Conservation (phyloP, 306 rosid genomes). For the Styphnolobium japonicum region DNA sequence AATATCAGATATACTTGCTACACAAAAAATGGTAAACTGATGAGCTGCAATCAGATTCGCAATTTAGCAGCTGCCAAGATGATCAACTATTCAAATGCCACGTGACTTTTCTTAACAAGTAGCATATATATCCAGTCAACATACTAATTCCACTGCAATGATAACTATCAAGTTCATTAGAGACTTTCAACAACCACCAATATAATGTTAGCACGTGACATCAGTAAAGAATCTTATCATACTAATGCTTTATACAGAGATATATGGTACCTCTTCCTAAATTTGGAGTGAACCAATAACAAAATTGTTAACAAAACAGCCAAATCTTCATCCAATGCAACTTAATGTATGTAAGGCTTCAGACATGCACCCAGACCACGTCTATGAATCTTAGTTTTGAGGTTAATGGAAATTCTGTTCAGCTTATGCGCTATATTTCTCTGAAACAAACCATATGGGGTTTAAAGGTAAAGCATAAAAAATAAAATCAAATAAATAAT, state of each 20-base stretch:
- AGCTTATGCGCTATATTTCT: not conserved
- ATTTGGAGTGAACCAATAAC: not conserved
- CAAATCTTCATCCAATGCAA: not conserved
- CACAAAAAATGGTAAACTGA: not conserved
- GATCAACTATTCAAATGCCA: not conserved
- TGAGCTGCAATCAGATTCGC: not conserved
- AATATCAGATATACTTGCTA: not conserved
- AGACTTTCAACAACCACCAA: not conserved
- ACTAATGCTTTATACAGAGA: not conserved
- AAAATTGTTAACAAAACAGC: not conserved
- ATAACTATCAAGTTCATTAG: not conserved
- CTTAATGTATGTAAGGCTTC: not conserved
- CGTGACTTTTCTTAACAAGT: not conserved
- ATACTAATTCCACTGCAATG: not conserved
- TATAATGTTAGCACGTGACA: not conserved
- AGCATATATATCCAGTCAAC: not conserved
- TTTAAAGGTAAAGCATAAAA: not conserved
- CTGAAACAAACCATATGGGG: not conserved
- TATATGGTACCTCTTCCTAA: not conserved
- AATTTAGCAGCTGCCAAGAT: not conserved
- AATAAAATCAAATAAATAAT: not conserved
- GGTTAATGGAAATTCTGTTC: not conserved
- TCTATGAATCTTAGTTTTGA: not conserved
- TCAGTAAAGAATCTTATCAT: not conserved
- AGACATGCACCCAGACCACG: not conserved